Conservation (phyloP, 306 rosid genomes). For the Vigna radiata region DNA sequence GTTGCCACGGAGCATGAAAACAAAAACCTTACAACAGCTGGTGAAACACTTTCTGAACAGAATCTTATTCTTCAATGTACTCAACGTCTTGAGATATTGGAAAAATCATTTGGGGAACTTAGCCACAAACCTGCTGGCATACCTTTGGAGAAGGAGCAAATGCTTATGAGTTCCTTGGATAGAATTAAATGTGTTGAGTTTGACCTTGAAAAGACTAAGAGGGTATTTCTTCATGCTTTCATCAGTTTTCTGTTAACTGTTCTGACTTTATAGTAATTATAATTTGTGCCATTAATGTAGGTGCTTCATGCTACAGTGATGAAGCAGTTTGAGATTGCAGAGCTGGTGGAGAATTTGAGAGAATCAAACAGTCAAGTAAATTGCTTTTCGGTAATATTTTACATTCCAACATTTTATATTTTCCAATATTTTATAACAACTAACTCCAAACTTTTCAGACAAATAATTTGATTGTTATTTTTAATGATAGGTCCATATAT, state of each 20-base stretch:
- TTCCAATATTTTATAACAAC: not conserved
- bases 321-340: slow-evolving; percentile 75
- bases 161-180: slow-evolving; percentile 71
- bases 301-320: slow-evolving; percentile 64
- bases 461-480: not conserved
- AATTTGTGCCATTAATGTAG: slow-evolving; percentile 46
- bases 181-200: slow-evolving; percentile 81
- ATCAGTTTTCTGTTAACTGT: slow-evolving; percentile 24
- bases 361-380: slow-evolving; percentile 67
- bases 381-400: slow-evolving; percentile 34
- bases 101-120: slow-evolving; percentile 58
- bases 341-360: slow-evolving; percentile 61
- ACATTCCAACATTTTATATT: not conserved
- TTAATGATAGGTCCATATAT: not conserved
- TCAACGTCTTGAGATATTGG: slow-evolving; percentile 72
- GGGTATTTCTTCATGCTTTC: slow-evolving; percentile 55
- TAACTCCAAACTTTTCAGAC: not conserved
- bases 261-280: not conserved
- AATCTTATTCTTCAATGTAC: slow-evolving; percentile 59
- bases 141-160: slow-evolving; percentile 74
- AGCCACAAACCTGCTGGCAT: slow-evolving; percentile 66
- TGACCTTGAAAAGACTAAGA: slow-evolving; percentile 81
- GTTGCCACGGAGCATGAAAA: slow-evolving; percentile 40
- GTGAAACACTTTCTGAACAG: slow-evolving; percentile 54
- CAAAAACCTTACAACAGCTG: slow-evolving; percentile 44